Conservation (phyloP, 2,329 filamentous ascomycete species). For the Exophiala xenobiotica region DNA sequence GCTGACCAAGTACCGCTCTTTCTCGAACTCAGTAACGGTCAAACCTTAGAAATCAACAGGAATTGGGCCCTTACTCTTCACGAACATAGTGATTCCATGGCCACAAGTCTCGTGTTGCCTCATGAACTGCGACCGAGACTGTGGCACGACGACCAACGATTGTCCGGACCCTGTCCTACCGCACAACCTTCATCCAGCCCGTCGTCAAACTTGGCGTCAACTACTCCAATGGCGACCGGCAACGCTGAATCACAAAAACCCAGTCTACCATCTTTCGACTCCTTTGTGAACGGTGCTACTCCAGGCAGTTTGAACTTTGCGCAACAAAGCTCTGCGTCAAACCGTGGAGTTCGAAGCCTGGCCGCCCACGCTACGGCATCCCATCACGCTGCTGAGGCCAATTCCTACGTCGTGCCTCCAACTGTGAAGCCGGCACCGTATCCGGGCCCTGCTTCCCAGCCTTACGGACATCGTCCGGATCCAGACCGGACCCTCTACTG, state of each 20-base stretch:
- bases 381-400: background rate
- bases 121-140: constrained; percentile 11
- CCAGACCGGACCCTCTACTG: constrained; percentile 4
- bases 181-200: constrained; percentile 4
- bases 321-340: constrained; percentile 3
- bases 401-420: background rate
- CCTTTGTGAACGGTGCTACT: constrained; percentile 23
- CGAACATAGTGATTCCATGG: constrained; percentile 13
- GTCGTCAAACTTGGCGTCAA: constrained; percentile 10
- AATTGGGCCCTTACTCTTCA: background rate
- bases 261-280: constrained; percentile 26
- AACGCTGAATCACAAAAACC: constrained; percentile 12
- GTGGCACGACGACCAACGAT: constrained; percentile 15
- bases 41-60: background rate
- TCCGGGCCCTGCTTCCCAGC: constrained; percentile 2
- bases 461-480: constrained; percentile 1
- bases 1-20: background rate
- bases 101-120: constrained; percentile 18
- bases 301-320: constrained; percentile 13
- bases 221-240: constrained; percentile 2
- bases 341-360: background rate
- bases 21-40: background rate
- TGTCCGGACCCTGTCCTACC: constrained; percentile 12
- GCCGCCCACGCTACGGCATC: background rate
- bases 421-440: background rate